These are phyloP conservation scores for Brassica rapa DNA, from an alignment of 345 rosid genomes.

Conservation along the genomic window DNA sequence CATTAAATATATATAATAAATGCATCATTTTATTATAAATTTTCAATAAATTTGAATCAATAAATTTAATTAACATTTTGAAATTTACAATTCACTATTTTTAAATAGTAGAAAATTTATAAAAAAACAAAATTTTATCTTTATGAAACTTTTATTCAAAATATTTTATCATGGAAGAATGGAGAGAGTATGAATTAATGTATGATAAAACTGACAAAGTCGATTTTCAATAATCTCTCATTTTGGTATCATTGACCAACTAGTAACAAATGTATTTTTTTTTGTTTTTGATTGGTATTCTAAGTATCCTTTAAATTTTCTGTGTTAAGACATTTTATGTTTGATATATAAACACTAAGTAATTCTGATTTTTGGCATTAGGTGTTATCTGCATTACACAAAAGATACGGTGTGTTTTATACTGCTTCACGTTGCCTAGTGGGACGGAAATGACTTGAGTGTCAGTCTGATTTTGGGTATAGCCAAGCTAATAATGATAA, in stretches of 20 bases:
- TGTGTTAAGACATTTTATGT: background rate
- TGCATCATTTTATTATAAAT: too few species aligned
- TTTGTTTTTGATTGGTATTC: background rate
- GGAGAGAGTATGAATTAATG: background rate
- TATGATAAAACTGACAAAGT: background rate
- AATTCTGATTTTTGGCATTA: background rate
- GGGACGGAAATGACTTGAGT: background rate
- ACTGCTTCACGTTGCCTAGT: background rate
- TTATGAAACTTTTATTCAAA: background rate
- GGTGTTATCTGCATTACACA: background rate
- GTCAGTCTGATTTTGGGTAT: background rate
- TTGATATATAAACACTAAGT: background rate
- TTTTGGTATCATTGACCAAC: background rate
- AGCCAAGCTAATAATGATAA: background rate
- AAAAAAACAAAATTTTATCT: background rate
- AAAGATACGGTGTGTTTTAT: background rate
- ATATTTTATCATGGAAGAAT: too few species aligned
- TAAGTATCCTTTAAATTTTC: background rate
- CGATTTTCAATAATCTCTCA: too few species aligned
- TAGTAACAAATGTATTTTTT: background rate
- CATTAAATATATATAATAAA: too few species aligned
- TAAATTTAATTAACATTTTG: too few species aligned
- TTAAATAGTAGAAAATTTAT: too few species aligned
- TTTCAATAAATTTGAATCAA: background rate
- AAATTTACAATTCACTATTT: too few species aligned